Evolutionary conservation across 331 rosid species (phyloP).

Genomic region (Saraca asoca): DNA sequence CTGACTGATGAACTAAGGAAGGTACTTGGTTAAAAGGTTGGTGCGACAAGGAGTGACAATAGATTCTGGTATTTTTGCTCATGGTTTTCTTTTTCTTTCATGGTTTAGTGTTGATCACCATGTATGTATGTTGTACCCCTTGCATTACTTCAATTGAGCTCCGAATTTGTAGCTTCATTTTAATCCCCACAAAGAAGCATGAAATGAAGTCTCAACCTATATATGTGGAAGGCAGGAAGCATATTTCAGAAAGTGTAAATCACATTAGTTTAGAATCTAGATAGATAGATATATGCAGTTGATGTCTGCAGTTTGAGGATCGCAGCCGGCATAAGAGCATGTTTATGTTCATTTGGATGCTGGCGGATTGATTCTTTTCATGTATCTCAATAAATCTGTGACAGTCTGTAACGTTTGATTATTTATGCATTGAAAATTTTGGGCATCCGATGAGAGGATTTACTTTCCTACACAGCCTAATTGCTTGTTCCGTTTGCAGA

Average conservation of each 20-base stretch:
- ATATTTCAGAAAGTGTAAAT: conserved; percentile 45
- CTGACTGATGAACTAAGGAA: conserved; percentile 73
- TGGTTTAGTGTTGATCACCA: too few relatives aligned
- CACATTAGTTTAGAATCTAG: too few relatives aligned
- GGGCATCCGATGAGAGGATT: too few relatives aligned
- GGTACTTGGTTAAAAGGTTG: conserved; percentile 58
- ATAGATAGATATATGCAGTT: conserved; percentile 19
- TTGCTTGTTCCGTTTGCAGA: too few relatives aligned
- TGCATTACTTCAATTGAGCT: too few relatives aligned
- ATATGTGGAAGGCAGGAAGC: background rate
- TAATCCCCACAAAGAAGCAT: background rate
- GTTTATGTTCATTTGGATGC: conserved; percentile 29
- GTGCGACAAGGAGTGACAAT: background rate
- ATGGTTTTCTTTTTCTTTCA: too few relatives aligned
- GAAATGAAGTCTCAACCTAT: background rate
- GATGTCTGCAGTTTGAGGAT: conserved; percentile 39
- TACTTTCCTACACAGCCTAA: too few relatives aligned
- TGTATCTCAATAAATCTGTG: conserved; percentile 45
- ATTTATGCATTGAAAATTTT: too few relatives aligned
- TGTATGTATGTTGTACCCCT: conserved; percentile 1
- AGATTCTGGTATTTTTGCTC: too few relatives aligned
- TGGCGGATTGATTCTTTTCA: conserved; percentile 42
- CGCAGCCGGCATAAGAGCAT: conserved; percentile 40
- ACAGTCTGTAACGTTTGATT: conserved; percentile 39
- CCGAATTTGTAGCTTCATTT: conserved; percentile 29